Evolutionary conservation across 768 basidiomycete species (phyloP).

Genomic region (Kwoniella sp.): DNA sequence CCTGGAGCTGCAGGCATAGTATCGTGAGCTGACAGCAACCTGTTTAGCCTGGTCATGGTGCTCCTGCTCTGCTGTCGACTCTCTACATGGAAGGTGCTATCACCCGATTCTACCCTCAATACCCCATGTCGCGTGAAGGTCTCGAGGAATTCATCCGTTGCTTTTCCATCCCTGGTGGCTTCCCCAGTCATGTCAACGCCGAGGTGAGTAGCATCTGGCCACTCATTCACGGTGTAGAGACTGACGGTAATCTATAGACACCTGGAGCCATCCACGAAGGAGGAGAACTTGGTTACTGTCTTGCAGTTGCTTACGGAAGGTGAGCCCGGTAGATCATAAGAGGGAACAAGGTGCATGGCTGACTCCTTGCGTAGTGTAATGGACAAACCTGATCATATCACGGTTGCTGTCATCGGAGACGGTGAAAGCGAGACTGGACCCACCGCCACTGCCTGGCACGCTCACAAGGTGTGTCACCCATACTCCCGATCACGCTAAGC

Average conservation of each 20-base stretch:
- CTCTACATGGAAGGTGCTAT: constrained; percentile 78
- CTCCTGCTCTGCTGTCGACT: constrained; percentile 80
- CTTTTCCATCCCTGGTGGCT: constrained; percentile 82
- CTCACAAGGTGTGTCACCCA: constrained; percentile 61
- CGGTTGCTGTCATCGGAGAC: constrained; percentile 80
- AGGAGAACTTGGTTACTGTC: constrained; percentile 81
- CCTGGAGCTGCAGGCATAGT: no score
- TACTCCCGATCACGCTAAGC: not conserved
- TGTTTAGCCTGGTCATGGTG: constrained; percentile 68
- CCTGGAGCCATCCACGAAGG: constrained; percentile 92
- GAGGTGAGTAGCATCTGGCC: not conserved
- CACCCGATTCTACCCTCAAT: constrained; percentile 58
- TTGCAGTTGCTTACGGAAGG: constrained; percentile 75
- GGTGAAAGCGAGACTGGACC: constrained; percentile 64
- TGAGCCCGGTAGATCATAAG: not conserved
- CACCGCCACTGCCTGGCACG: constrained; percentile 66
- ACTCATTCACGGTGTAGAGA: not conserved
- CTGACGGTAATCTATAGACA: constrained; percentile 59
- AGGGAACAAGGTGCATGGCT: not conserved
- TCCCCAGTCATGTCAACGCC: constrained; percentile 65
- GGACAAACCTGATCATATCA: constrained; percentile 84
- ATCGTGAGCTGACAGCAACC: not conserved
- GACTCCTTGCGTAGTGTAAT: constrained; percentile 63
- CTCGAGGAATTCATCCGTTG: constrained; percentile 66
- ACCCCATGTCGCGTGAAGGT: constrained; percentile 53